These are phyloP conservation scores for Yarrowia hollandica DNA, from an alignment of 805 yeast genomes.

Conservation along the genomic window DNA sequence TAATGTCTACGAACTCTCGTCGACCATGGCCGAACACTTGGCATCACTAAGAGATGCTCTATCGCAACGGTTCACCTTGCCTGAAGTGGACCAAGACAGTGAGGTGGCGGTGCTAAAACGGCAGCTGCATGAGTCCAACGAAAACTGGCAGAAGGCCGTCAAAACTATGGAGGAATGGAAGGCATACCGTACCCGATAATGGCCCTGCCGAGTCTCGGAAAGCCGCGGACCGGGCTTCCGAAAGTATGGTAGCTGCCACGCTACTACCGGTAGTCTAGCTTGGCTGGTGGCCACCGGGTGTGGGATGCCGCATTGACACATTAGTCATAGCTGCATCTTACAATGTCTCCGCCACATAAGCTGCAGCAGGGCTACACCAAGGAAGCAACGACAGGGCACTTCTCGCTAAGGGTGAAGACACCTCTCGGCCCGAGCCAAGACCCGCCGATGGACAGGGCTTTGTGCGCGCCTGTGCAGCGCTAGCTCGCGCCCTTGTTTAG, in stretches of 20 bases:
- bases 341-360: too few relatives aligned
- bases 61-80: slow-evolving; percentile 11
- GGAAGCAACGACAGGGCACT: too few relatives aligned
- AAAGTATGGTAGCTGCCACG: too few relatives aligned
- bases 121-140: slow-evolving; percentile 33
- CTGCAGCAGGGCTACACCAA: too few relatives aligned
- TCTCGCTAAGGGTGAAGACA: too few relatives aligned
- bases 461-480: too few relatives aligned
- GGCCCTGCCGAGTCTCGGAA: not conserved
- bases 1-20: not conserved
- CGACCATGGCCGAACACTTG: not conserved
- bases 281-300: too few relatives aligned
- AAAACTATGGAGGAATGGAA: slow-evolving; percentile 38
- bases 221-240: slow-evolving; percentile 22
- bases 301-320: too few relatives aligned
- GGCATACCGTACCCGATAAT: slow-evolving; percentile 30
- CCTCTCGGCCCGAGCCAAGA: slow-evolving; percentile 9
- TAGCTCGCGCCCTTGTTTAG: too few relatives aligned
- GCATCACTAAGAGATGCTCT: not conserved
- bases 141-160: slow-evolving; percentile 36
- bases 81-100: slow-evolving; percentile 30
- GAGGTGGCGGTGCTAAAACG: slow-evolving; percentile 31
- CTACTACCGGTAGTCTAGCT: too few relatives aligned
- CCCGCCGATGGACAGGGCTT: too few relatives aligned
- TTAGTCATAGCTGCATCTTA: too few relatives aligned